Percentiles rank a stretch among this genome's conserved stretches.
These are phyloP conservation scores for Leccinum uliginosum DNA, from an alignment of 768 basidiomycete species.

Conservation along the genomic window DNA sequence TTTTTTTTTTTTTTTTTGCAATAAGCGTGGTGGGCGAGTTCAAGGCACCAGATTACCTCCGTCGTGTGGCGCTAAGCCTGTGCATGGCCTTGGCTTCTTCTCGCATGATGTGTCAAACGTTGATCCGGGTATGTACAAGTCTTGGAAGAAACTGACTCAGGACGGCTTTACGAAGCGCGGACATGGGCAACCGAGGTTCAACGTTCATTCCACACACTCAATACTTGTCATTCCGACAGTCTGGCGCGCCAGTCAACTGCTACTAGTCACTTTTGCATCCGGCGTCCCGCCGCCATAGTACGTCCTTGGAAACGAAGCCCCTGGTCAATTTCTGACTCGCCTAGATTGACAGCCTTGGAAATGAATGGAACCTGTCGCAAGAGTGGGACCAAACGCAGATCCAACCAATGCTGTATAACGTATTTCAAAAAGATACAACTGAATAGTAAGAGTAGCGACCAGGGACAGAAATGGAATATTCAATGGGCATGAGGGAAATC, in stretches of 20 bases:
- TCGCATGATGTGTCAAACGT: neutral
- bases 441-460: constrained; percentile 9
- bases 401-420: constrained; percentile 15
- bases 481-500: neutral
- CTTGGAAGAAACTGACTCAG: neutral
- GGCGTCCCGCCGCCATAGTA: neutral
- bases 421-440: constrained; percentile 17
- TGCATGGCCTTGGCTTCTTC: neutral
- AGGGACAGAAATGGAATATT: neutral
- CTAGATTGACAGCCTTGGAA: constrained; percentile 1
- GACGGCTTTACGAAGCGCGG: neutral
- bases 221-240: neutral
- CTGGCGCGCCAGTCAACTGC: too few relatives aligned
- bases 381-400: constrained; percentile 2
- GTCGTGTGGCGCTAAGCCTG: neutral
- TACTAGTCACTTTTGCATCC: neutral
- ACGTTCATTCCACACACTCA: too few relatives aligned
- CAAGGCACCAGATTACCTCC: neutral
- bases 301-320: neutral
- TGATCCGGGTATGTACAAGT: neutral
- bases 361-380: constrained; percentile 2
- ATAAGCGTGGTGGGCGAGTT: neutral
- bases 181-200: neutral
- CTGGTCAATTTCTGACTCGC: neutral
- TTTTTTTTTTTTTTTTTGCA: too few relatives aligned